A percentile compares a stretch with the other conserved stretches of the same genome.
These are phyloP conservation scores for Aspergillus chevalieri DNA, from an alignment of 2,329 filamentous ascomycete species.

Conservation along the genomic window DNA sequence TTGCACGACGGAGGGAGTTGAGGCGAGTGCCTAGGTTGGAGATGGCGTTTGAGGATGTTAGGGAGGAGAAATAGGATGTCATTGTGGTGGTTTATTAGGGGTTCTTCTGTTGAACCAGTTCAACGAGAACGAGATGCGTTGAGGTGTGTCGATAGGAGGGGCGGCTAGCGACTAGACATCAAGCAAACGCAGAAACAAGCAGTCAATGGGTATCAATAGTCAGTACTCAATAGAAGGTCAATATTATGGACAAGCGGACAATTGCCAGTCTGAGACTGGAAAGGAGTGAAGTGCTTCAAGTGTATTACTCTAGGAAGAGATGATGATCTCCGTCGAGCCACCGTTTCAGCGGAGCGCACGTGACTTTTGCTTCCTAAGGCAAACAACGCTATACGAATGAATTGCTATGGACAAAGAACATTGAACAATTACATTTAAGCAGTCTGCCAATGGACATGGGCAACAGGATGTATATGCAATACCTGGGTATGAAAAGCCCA, in stretches of 20 bases:
- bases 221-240: background rate
- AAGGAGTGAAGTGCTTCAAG: background rate
- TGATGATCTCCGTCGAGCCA: background rate
- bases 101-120: background rate
- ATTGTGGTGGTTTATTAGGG: slow-evolving; percentile 41
- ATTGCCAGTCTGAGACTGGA: background rate
- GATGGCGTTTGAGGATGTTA: slow-evolving; percentile 41
- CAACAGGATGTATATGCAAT: slow-evolving; percentile 24
- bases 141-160: background rate
- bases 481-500: slow-evolving; percentile 30
- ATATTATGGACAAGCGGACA: background rate
- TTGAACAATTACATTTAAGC: background rate
- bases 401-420: background rate
- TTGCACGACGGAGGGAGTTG: slow-evolving; percentile 49
- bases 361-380: background rate
- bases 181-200: background rate
- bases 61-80: slow-evolving; percentile 76
- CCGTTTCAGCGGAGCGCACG: background rate
- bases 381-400: background rate
- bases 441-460: background rate
- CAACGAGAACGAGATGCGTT: background rate
- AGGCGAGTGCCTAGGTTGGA: slow-evolving; percentile 52
- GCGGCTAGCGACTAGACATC: background rate
- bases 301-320: background rate
- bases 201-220: background rate